Evolutionary conservation across 1,284 basidiomycete genomes (phyloP).

Genomic region (Rhodofomes roseus): DNA sequence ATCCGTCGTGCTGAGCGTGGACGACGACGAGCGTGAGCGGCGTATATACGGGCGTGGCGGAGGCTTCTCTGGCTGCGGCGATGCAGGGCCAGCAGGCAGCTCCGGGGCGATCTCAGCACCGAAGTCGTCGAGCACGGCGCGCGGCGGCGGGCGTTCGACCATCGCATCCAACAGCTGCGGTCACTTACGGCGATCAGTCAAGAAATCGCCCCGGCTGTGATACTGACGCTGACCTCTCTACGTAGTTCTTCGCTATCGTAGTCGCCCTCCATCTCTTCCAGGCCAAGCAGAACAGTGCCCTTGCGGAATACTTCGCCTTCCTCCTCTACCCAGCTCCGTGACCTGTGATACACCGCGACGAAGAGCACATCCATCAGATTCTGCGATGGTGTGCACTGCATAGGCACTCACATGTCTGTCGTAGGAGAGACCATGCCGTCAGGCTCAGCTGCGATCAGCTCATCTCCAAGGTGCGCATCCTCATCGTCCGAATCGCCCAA

Average conservation of each 20-base stretch:
- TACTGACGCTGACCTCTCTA: slow-evolving; percentile 59
- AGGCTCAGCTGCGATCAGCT: slow-evolving; percentile 30
- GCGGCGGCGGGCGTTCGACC: slow-evolving; percentile 60
- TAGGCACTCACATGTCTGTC: slow-evolving; percentile 47
- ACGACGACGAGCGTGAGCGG: slow-evolving; percentile 47
- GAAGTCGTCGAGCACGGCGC: slow-evolving; percentile 54
- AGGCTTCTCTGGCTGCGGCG: slow-evolving; percentile 35
- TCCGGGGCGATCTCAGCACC: slow-evolving; percentile 24
- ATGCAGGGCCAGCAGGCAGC: slow-evolving; percentile 14
- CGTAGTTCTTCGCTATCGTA: slow-evolving; percentile 82
- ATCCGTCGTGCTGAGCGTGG: slow-evolving; percentile 27
- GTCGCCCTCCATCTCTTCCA: slow-evolving; percentile 82
- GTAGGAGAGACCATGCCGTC: slow-evolving; percentile 44
- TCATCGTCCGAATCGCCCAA: slow-evolving; percentile 55
- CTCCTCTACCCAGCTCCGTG: slow-evolving; percentile 78
- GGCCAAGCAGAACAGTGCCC: slow-evolving; percentile 73
- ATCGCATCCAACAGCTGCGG: slow-evolving; percentile 53
- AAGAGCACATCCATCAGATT: background rate
- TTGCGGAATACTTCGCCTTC: slow-evolving; percentile 93
- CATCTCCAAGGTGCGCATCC: slow-evolving; percentile 52
- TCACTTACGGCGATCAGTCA: background rate
- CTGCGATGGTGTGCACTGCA: background rate
- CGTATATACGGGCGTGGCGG: slow-evolving; percentile 55
- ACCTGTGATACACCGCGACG: slow-evolving; percentile 36
- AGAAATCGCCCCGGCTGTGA: background rate